Base-by-base conservation (phyloP, 2,329 filamentous ascomycete genomes). In the Xylariaceae sp. region DNA sequence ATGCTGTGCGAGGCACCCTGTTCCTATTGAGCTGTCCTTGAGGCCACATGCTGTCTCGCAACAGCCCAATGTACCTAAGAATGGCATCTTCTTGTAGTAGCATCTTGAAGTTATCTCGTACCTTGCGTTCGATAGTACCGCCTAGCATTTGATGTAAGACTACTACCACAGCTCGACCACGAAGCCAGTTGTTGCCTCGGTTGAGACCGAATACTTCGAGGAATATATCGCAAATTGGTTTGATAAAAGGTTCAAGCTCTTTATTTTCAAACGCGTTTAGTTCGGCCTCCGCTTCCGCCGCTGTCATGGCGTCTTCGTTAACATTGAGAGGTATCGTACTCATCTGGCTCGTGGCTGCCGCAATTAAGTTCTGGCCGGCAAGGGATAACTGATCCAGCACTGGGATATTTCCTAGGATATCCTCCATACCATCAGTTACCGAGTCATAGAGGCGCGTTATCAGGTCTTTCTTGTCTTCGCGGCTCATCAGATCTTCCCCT, bases 221-320 rank as follows among this genome's bases (percentile, higher is more conserved):
- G 73, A 99, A 99, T 55, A 99, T 87, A 71, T 99, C 94, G 72
- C 92, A 97, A 57, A 99, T 97, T 3, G 94, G 95, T 70, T 97
- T 99, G 65, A 99, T 94, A 67, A 99, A 97, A 1, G 94, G 94
- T 68, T 96, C 92, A 2, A 92, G 79, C 64, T 96, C 91, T 65
- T 86, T 87, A 68, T 90, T 87, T 72, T 97, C 93, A 66, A 96
- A 97, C 0, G 93, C 93, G 53, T 92, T 90, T 42, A 99, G 78
- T 72, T 97, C 94, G 0, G 93, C 93, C 73, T 97, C 92, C 0
- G 92, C 94, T 75, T 97, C 94, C 2, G 86, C 83, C 2, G 83
- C 78, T 6, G 73, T 75, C 51, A 76, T 63, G 5, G 70, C 71
- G 41, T 82, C 82, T 56, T 83, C 81, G 53, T 73, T 77, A 9